Conservation (phyloP, 176 grass and related monocot genomes). For the Ensete glaucum region DNA sequence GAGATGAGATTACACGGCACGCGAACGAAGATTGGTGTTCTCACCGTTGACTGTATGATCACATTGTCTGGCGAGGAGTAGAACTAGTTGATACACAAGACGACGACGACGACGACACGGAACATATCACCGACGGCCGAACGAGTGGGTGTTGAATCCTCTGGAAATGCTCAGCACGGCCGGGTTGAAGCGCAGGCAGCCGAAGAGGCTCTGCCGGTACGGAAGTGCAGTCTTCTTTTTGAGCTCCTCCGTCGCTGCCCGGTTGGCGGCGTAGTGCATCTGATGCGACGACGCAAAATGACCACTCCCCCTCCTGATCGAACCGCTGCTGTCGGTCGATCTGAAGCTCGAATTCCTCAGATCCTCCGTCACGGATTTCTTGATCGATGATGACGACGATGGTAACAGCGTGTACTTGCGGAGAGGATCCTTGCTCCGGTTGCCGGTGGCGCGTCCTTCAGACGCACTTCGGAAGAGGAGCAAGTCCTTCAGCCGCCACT, state of each 20-base stretch:
- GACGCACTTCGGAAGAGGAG: conserved; percentile 22
- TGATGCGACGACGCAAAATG: background rate
- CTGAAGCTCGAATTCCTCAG: conserved; percentile 17
- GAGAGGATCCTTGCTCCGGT: conserved; percentile 23
- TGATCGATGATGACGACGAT: background rate
- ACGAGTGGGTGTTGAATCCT: conserved; percentile 8
- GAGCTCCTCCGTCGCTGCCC: background rate
- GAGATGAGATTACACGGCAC: background rate
- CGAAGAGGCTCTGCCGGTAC: conserved; percentile 20
- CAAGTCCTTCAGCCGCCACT: conserved; percentile 19
- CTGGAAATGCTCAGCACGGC: conserved; percentile 7
- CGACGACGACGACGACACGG: background rate
- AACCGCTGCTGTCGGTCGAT: conserved; percentile 3
- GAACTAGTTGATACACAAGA: background rate
- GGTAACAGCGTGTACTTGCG: conserved; percentile 9
- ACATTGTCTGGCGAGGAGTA: background rate
- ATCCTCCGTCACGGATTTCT: background rate
- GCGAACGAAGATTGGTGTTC: background rate
- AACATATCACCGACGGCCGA: background rate
- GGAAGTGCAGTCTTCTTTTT: conserved; percentile 17
- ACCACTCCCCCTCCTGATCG: background rate
- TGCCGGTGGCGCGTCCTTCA: conserved; percentile 16
- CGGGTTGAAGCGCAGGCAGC: conserved; percentile 24
- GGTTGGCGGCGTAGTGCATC: conserved; percentile 10
- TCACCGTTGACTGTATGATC: background rate